Evolutionary conservation across 108 stramenopile species (phyloP), one percentile per base, ranked within the genome.

Genomic region (Skeletonema potamos): DNA sequence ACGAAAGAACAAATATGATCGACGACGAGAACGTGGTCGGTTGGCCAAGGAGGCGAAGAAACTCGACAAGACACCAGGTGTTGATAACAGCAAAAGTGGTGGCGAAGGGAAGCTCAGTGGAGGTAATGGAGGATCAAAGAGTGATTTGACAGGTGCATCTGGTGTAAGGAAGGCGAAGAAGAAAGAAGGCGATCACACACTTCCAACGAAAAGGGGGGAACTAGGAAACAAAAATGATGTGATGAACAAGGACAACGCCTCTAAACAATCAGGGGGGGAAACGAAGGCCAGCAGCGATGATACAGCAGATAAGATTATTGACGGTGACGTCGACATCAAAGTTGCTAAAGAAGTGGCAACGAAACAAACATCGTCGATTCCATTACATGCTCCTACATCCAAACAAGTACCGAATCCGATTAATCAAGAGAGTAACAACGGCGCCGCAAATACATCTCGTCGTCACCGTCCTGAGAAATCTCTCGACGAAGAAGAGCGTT

Each of bases 1-100:
- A 64, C 84, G 84, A 65, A 90, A 85, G 65, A 90, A 83, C 64
- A 90, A 86, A 67, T 90, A 86, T 68, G 89, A 90, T 65, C 72
- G 72, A 55, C 83, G 89, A 6, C 72, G 89, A 20, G 85, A 72
- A 48, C 72, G 79, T 15, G 68, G 83, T 28, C 69, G 58, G 12
- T 39, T 34, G 39, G 73, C 76, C 15, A 85, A 74, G 29, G 28
- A 66, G 57, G 63, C 63, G 1, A 57, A 69, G 57, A 27, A 36
- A 24, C 29, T 15, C 29, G 62, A 33, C 10, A n/a, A 39, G 1
- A 27, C 28, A 10, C 1, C 26, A 33, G 64, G 22, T 11, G 64
- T 3, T 6, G 18, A 62, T 44, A 41, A 2, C 22, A 57, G 4
- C 24, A 27, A 27, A 11, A 18, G 12, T 20, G 27, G 4, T 30